Base-by-base conservation (phyloP, 768 basidiomycete genomes). In the Calocybe gangraenosa region DNA sequence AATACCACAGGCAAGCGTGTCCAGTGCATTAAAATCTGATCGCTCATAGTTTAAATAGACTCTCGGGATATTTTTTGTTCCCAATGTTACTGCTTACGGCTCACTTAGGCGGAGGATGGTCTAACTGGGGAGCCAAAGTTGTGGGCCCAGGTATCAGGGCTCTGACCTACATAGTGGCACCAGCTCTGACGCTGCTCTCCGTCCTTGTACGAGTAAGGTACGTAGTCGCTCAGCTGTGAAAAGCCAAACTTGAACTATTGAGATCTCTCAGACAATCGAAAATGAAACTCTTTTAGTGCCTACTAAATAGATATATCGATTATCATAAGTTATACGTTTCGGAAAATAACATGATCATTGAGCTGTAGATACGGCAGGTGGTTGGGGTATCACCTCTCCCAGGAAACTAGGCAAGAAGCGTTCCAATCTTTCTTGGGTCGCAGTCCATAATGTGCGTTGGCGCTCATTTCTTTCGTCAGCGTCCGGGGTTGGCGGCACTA, bases 381-480 rank as follows among this genome's bases (percentile, higher is more conserved):
- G 61, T 49, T 57, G 56, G 7, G 81, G 73, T 50, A 92, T 75
- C 21, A 90, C 74, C 37, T 87, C 83, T 14, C 71, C 68, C 50
- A 97, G 67, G 66, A 98, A 94, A 15, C 92, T 89, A 13, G 95
- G 95, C 46, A 98, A 67, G 70, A 98, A 93, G 32, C 84, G 79
- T 54, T 95, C 92, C 56, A 97, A 80, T 50, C 92, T 76, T 52
- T 91, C 87, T 47, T 85, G 80, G 2, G 93, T 94, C 19, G 83
- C 79, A 10, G 76, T 75, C 94, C 94, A 99, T 25, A 97, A 66
- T 2, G 76, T 83, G 50, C 73, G 75, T 60, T 82, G 84, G 37
- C 69, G 71, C 44, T 81, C 81, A 41, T 74, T 70, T 42, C 82
- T 78, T 35, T 63, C 51, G 47, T 81, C 75, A 33, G 66, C 60